A percentile compares a stretch with the other conserved stretches of the same genome.
Conservation (phyloP, 2,329 filamentous ascomycete genomes). For the Xylaria sp. region DNA sequence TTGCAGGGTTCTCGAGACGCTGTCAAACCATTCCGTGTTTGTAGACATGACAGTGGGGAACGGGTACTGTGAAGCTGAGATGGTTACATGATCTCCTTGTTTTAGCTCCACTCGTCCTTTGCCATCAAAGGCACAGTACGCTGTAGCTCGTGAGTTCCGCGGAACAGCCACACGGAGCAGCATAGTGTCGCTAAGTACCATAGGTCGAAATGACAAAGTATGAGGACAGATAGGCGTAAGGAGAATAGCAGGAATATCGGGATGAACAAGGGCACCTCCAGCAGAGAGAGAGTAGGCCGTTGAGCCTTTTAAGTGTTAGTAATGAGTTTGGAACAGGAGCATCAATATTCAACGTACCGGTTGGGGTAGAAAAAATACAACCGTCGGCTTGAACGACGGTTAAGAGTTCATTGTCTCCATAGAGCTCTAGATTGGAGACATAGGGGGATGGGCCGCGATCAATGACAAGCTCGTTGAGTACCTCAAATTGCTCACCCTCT, state of each 20-base stretch:
- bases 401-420: constrained; percentile 92
- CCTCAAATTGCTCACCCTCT: constrained; percentile 95
- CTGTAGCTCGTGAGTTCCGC: constrained; percentile 84
- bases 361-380: constrained; percentile 97
- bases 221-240: constrained; percentile 98
- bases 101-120: constrained; percentile 94
- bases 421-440: constrained; percentile 95
- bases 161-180: constrained; percentile 90
- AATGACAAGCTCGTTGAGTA: constrained; percentile 98
- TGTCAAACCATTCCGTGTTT: constrained; percentile 95
- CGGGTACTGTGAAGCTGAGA: constrained; percentile 94
- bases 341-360: constrained; percentile 61
- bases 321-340: background rate
- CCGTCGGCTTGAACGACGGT: constrained; percentile 97
- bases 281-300: constrained; percentile 97
- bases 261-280: constrained; percentile 93
- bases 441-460: constrained; percentile 97
- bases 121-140: constrained; percentile 97
- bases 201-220: constrained; percentile 94
- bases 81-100: constrained; percentile 94
- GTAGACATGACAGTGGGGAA: constrained; percentile 95
- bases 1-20: constrained; percentile 87
- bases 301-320: constrained; percentile 60
- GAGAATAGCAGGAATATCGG: constrained; percentile 95
- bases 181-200: constrained; percentile 96